Conservation (phyloP, 768 basidiomycete species). For the Psilocybe sp. region DNA sequence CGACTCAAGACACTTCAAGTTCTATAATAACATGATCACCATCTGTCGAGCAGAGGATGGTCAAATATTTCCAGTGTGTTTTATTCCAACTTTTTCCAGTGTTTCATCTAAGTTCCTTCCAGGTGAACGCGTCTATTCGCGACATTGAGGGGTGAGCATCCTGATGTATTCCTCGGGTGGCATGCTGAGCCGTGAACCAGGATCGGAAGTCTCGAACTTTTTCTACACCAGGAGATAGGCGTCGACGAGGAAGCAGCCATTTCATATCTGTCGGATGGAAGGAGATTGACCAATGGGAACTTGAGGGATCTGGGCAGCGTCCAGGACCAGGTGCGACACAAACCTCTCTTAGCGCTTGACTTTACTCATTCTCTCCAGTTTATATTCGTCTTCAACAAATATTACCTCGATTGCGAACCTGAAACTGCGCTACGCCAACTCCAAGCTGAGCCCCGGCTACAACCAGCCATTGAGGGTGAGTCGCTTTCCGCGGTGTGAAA, state of each 20-base stretch:
- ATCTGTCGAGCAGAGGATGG: slow-evolving; percentile 68
- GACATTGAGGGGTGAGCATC: slow-evolving; percentile 69
- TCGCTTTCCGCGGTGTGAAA: not conserved
- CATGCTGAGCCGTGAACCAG: slow-evolving; percentile 31
- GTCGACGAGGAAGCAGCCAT: slow-evolving; percentile 67
- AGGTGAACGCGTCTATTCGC: slow-evolving; percentile 66
- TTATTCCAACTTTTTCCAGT: not conserved
- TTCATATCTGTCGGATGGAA: slow-evolving; percentile 79
- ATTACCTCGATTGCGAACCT: slow-evolving; percentile 68
- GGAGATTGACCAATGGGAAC: slow-evolving; percentile 67
- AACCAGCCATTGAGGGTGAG: slow-evolving; percentile 72
- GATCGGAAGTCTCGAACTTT: slow-evolving; percentile 63
- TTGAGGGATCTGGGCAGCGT: slow-evolving; percentile 72
- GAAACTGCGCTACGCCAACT: slow-evolving; percentile 66
- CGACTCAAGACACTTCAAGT: too few relatives aligned
- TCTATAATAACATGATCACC: slow-evolving; percentile 44
- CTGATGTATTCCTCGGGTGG: not conserved
- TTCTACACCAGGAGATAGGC: slow-evolving; percentile 70
- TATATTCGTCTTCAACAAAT: slow-evolving; percentile 83
- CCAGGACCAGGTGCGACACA: slow-evolving; percentile 63
- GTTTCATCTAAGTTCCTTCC: not conserved
- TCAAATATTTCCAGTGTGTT: slow-evolving; percentile 53
- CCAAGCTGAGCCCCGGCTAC: slow-evolving; percentile 55
- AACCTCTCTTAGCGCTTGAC: not conserved
- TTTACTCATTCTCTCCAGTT: slow-evolving; percentile 33